Evolutionary conservation across 495 filamentous ascomycete species (phyloP).

Genomic region (Aspergillus bridgeri): DNA sequence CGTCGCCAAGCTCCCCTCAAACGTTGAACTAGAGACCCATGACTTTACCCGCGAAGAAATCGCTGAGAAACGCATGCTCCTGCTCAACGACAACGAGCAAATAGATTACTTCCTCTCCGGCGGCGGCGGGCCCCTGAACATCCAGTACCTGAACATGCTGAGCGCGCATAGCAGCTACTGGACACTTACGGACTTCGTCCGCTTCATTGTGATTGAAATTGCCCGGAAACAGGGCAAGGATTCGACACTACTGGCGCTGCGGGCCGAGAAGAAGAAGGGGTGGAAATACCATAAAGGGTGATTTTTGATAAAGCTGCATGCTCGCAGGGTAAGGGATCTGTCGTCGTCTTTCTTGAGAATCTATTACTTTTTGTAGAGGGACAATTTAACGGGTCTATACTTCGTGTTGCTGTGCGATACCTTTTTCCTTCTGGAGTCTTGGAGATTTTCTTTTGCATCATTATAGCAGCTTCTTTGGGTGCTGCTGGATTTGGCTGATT

Average conservation of each 20-base stretch:
- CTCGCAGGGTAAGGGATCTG: no score
- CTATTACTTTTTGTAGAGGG: neutral
- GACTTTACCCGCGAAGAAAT: slow-evolving; percentile 91
- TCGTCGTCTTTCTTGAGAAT: neutral
- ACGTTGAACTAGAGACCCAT: slow-evolving; percentile 91
- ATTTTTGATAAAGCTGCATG: no score
- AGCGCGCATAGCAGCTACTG: slow-evolving; percentile 96
- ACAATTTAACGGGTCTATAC: neutral
- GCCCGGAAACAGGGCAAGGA: slow-evolving; percentile 69
- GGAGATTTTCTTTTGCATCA: neutral
- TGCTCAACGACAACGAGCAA: slow-evolving; percentile 94
- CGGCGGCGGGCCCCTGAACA: slow-evolving; percentile 77
- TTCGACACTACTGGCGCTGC: slow-evolving; percentile 63
- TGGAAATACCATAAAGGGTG: slow-evolving; percentile 38
- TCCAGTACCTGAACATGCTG: slow-evolving; percentile 96
- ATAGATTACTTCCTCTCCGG: slow-evolving; percentile 84
- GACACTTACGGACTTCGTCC: slow-evolving; percentile 77
- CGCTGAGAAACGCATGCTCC: slow-evolving; percentile 79
- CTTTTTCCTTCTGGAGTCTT: slow-evolving; percentile 1
- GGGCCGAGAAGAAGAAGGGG: slow-evolving; percentile 68
- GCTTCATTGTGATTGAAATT: slow-evolving; percentile 83
- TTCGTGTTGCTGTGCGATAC: neutral
- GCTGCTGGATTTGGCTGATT: neutral
- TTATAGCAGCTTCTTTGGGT: neutral
- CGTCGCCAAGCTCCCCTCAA: slow-evolving; percentile 71